These are phyloP conservation scores for Ganoderma meredithae DNA, from an alignment of 1,284 basidiomycete species.

Conservation along the genomic window DNA sequence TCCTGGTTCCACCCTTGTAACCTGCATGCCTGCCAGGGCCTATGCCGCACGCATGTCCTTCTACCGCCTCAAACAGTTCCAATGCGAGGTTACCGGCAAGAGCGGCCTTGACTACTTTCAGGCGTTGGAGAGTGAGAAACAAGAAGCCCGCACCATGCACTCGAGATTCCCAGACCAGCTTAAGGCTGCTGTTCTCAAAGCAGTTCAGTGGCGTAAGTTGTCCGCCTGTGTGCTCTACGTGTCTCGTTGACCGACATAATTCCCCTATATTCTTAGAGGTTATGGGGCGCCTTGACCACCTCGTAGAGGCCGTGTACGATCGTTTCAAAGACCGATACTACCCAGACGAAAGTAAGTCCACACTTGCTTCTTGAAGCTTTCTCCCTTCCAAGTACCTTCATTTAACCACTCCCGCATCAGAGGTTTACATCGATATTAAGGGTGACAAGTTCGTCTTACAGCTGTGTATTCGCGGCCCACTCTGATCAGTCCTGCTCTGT, in stretches of 20 bases:
- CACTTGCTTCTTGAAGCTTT: conserved; percentile 12
- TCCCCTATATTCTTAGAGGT: conserved; percentile 69
- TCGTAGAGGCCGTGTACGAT: conserved; percentile 94
- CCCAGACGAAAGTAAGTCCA: conserved; percentile 81
- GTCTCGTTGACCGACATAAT: conserved; percentile 19
- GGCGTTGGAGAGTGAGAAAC: conserved; percentile 89
- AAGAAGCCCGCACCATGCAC: conserved; percentile 89
- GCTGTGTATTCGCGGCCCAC: conserved; percentile 31
- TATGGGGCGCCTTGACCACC: conserved; percentile 92
- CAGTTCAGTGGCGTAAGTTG: conserved; percentile 93
- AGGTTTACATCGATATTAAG: conserved; percentile 75
- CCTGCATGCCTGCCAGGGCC: conserved; percentile 58
- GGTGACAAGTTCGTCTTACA: conserved; percentile 74
- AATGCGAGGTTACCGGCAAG: conserved; percentile 95
- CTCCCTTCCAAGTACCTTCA: neutral
- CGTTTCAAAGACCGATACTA: conserved; percentile 97
- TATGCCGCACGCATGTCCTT: conserved; percentile 93
- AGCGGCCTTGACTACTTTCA: conserved; percentile 94
- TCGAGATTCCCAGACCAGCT: conserved; percentile 91
- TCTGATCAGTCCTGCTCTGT: conserved; percentile 30
- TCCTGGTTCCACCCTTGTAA: conserved; percentile 28
- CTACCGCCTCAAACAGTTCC: conserved; percentile 92
- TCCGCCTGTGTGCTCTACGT: conserved; percentile 31
- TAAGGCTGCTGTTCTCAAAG: conserved; percentile 89
- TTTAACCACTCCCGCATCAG: neutral